These are phyloP conservation scores for Cyberlindnera bimundalis DNA, from an alignment of 805 yeast species.

Conservation along the genomic window DNA sequence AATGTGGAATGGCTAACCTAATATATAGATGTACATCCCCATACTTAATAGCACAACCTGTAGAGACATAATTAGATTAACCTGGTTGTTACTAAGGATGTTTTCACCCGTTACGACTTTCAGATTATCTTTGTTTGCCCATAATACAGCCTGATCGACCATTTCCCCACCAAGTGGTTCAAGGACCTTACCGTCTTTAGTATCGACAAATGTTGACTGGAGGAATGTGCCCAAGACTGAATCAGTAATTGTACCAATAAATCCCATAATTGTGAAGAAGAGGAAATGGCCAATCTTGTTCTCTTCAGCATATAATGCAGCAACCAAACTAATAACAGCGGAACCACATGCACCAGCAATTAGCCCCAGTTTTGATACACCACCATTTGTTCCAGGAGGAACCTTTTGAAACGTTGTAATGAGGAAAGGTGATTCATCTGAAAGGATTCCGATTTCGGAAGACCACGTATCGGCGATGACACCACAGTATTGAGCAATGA, in stretches of 20 bases:
- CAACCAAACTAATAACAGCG: constrained; percentile 30
- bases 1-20: constrained; percentile 3
- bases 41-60: constrained; percentile 29
- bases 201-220: constrained; percentile 35
- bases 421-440: constrained; percentile 34
- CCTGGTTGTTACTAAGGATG: constrained; percentile 39
- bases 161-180: constrained; percentile 35
- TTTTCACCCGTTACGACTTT: constrained; percentile 33
- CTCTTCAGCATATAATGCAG: constrained; percentile 26
- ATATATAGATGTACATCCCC: constrained; percentile 21
- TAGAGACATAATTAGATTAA: constrained; percentile 35
- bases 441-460: constrained; percentile 43
- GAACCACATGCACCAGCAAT: constrained; percentile 36
- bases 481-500: constrained; percentile 38
- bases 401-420: constrained; percentile 39
- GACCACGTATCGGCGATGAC: constrained; percentile 48
- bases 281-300: constrained; percentile 21
- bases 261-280: constrained; percentile 32
- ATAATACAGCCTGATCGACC: constrained; percentile 26
- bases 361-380: constrained; percentile 37
- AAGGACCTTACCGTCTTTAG: constrained; percentile 26
- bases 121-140: constrained; percentile 17
- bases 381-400: constrained; percentile 48
- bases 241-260: constrained; percentile 38
- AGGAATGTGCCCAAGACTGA: constrained; percentile 41